phyloP scores from a whole-genome alignment of 768 basidiomycete genomes.

The Xanthoconium stramineum region DNA sequence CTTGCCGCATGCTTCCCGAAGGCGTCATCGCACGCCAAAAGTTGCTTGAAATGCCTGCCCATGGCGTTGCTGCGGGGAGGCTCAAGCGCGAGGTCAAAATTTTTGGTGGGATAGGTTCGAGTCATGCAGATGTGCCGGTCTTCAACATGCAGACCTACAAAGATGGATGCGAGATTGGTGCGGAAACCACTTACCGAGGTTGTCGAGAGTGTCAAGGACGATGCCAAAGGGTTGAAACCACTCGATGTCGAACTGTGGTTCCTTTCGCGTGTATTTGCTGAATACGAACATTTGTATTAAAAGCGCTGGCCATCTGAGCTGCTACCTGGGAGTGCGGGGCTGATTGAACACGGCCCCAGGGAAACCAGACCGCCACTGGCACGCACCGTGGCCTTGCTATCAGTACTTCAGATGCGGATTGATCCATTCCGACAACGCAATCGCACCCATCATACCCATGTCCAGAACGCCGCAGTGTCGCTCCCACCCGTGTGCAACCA shows the following conservation, averaged over 20 bases:
- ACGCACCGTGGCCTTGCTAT: slow-evolving; percentile 84
- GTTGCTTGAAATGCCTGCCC: slow-evolving; percentile 80
- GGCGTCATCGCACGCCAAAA: slow-evolving; percentile 75
- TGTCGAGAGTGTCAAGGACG: slow-evolving; percentile 94
- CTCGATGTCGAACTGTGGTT: slow-evolving; percentile 78
- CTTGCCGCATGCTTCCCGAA: slow-evolving; percentile 59
- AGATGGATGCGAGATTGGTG: too few species aligned
- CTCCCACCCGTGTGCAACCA: too few species aligned
- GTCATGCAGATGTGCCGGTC: slow-evolving; percentile 38
- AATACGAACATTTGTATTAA: slow-evolving; percentile 87
- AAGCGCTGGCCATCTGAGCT: slow-evolving; percentile 74
- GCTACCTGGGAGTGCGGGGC: slow-evolving; percentile 53
- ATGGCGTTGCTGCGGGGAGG: slow-evolving; percentile 75
- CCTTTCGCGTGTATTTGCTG: slow-evolving; percentile 93
- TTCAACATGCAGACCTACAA: slow-evolving; percentile 42
- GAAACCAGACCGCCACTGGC: background rate
- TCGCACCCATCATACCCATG: too few species aligned
- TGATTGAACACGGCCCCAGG: background rate
- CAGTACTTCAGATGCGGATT: too few species aligned
- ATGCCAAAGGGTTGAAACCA: slow-evolving; percentile 93
- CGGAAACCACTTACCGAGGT: slow-evolving; percentile 81
- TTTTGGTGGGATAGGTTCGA: slow-evolving; percentile 57
- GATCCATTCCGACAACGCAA: too few species aligned
- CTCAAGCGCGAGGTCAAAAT: slow-evolving; percentile 59
- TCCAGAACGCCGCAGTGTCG: too few species aligned